Base-by-base conservation (phyloP, 352 stramenopile species). In the Phytophthora agathidicida region DNA sequence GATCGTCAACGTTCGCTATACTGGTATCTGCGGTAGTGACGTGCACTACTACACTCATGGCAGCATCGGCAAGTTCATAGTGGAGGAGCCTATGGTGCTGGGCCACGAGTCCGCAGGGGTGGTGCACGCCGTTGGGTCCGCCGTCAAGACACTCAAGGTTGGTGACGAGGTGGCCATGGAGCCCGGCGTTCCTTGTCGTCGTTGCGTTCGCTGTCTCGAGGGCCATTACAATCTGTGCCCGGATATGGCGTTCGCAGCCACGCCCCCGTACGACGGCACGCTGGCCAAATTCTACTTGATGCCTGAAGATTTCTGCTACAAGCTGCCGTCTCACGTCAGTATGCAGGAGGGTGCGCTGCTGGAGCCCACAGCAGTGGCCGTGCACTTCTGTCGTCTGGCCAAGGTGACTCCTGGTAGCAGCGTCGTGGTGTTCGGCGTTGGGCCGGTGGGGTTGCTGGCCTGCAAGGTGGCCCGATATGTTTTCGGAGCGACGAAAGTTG, bases 41-140 rank as follows among this genome's bases (percentile, higher is more conserved):
- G 44, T 71, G 2, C 56, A 71, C 49, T 67, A 71, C 57, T 71
- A 67, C 63, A 71, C 44, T 13, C 49, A 68, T 50, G 49, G 63
- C 26, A 44, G 56, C 30, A 71, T 71, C 45, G 63, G 56, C 49
- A 62, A 68, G 49, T 71, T 41, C 28, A 57, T 71, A 27, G 56
- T 71, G 43, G 30, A 56, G 8, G 54, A 64, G 37, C 50, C 57
- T 13, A 63, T 68, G 57, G 57, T 68, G 16, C 41, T 71, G 33
- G 63, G 63, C 9, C 56, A 71, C 27, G 63, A 71, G 44, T 71
- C 63, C 1, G 57, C 49, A 13, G 63, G 63, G 8, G 56, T 71
- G 14, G 63, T 71, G 31, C 57, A 67, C 17, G 63, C 56, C 26
- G 49, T 71, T 16, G 63, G 49, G 3, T 42, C 56, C 9, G 57